Percentiles rank a stretch among this genome's conserved stretches.
These are phyloP conservation scores for Colletotrichum sp. DNA, from an alignment of 2,329 filamentous ascomycete genomes.

Conservation along the genomic window DNA sequence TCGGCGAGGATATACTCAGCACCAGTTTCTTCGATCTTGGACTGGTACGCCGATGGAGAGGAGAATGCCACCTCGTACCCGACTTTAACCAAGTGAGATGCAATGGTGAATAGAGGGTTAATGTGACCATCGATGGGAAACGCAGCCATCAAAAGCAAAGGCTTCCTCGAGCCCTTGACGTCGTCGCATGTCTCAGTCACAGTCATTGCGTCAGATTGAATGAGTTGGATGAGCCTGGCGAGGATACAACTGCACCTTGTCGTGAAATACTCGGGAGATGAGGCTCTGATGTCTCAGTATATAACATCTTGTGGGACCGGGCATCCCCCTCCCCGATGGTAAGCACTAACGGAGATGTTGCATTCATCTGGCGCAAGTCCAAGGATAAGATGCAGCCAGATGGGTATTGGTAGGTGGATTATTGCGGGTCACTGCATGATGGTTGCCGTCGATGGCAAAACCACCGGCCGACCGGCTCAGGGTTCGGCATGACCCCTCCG, in stretches of 20 bases:
- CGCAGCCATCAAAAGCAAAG: slow-evolving; percentile 25
- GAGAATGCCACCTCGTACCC: slow-evolving; percentile 44
- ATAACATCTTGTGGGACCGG: not conserved
- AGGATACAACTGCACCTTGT: not conserved
- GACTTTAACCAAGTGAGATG: slow-evolving; percentile 31
- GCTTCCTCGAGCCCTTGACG: not conserved
- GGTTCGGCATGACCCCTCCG: not conserved
- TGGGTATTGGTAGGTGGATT: not conserved
- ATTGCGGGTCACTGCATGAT: not conserved
- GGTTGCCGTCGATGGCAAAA: not conserved
- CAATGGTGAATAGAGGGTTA: slow-evolving; percentile 29
- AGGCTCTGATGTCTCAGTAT: not conserved
- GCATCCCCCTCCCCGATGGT: not conserved
- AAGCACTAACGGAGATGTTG: not conserved
- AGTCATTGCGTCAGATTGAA: not conserved
- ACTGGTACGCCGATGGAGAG: slow-evolving; percentile 30
- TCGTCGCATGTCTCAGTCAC: not conserved
- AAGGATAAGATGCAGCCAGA: not conserved
- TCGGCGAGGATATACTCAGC: slow-evolving; percentile 33
- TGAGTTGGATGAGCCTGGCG: not conserved
- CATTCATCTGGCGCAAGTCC: not conserved
- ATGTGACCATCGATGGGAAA: slow-evolving; percentile 25
- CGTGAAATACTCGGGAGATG: not conserved
- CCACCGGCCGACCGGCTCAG: not conserved
- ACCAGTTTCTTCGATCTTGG: slow-evolving; percentile 34